Conservation (phyloP, 2,329 filamentous ascomycete species). For the Nemania sp. region DNA sequence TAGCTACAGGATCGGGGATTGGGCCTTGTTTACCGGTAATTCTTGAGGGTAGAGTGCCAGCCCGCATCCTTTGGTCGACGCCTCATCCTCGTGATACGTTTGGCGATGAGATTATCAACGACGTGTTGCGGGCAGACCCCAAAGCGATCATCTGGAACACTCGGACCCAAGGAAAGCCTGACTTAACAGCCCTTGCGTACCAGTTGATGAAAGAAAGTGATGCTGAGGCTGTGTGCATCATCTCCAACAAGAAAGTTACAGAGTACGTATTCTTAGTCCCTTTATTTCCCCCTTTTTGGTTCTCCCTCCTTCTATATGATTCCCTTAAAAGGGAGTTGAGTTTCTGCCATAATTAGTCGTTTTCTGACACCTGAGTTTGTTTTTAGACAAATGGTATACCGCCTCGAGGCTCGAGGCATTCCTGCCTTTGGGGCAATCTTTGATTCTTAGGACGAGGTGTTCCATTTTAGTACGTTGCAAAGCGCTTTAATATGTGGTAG, state of each 20-base stretch:
- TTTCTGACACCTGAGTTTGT: slow-evolving; percentile 4
- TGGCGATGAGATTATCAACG: slow-evolving; percentile 65
- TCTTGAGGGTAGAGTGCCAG: slow-evolving; percentile 59
- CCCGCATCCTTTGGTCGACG: slow-evolving; percentile 77
- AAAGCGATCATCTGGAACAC: slow-evolving; percentile 77
- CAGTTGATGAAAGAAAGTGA: slow-evolving; percentile 67
- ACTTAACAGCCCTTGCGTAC: slow-evolving; percentile 62
- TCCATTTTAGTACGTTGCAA: background rate
- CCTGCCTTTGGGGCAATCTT: slow-evolving; percentile 79
- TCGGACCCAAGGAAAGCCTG: slow-evolving; percentile 66
- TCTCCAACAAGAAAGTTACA: slow-evolving; percentile 77
- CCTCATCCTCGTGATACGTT: slow-evolving; percentile 72
- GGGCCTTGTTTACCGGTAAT: slow-evolving; percentile 61
- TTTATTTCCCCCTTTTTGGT: background rate
- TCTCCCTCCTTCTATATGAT: background rate
- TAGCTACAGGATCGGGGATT: slow-evolving; percentile 80
- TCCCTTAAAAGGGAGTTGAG: background rate
- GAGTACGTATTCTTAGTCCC: slow-evolving; percentile 46
- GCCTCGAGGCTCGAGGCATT: slow-evolving; percentile 73
- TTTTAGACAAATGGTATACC: slow-evolving; percentile 70
- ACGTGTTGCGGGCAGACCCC: slow-evolving; percentile 69
- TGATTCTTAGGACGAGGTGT: slow-evolving; percentile 48
- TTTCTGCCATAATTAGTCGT: background rate
- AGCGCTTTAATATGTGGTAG: background rate
- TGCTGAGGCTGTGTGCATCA: slow-evolving; percentile 78